These are phyloP conservation scores for Neonectria hederae DNA, from an alignment of 2,329 filamentous ascomycete genomes.

Conservation along the genomic window DNA sequence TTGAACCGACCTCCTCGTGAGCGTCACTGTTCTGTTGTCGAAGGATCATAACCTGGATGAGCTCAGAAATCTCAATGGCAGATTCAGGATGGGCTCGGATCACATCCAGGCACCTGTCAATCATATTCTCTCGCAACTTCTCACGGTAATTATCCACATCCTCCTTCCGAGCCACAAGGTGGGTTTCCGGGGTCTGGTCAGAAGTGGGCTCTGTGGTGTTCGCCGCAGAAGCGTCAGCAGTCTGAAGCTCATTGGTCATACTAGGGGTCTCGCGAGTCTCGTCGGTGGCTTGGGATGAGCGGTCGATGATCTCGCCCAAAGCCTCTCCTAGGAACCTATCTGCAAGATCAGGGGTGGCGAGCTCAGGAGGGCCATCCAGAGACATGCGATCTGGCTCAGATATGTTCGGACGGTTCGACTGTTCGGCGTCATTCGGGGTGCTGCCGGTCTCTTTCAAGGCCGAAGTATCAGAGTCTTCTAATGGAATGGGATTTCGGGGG, in stretches of 20 bases:
- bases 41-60: constrained; percentile 79
- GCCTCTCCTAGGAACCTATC: constrained; percentile 41
- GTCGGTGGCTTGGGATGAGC: constrained; percentile 32
- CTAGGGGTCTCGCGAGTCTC: constrained; percentile 32
- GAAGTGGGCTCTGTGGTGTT: constrained; percentile 24
- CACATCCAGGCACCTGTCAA: constrained; percentile 90
- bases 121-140: constrained; percentile 77
- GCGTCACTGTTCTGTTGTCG: constrained; percentile 64
- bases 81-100: constrained; percentile 87
- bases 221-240: constrained; percentile 18
- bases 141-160: constrained; percentile 81
- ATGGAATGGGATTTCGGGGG: constrained; percentile 72
- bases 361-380: constrained; percentile 46
- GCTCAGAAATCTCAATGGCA: constrained; percentile 89
- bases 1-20: constrained; percentile 80
- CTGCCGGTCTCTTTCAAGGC: constrained; percentile 41
- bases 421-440: constrained; percentile 35
- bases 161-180: constrained; percentile 64
- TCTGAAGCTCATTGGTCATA: constrained; percentile 35
- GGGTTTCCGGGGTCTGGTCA: constrained; percentile 25
- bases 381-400: constrained; percentile 51
- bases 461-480: constrained; percentile 60
- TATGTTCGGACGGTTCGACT: constrained; percentile 34
- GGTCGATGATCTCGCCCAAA: constrained; percentile 43
- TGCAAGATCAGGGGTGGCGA: constrained; percentile 37